Evolutionary conservation across 345 rosid genomes (phyloP), one percentile per base, ranked within the genome.

Genomic region (Noccaea bulbosa): DNA sequence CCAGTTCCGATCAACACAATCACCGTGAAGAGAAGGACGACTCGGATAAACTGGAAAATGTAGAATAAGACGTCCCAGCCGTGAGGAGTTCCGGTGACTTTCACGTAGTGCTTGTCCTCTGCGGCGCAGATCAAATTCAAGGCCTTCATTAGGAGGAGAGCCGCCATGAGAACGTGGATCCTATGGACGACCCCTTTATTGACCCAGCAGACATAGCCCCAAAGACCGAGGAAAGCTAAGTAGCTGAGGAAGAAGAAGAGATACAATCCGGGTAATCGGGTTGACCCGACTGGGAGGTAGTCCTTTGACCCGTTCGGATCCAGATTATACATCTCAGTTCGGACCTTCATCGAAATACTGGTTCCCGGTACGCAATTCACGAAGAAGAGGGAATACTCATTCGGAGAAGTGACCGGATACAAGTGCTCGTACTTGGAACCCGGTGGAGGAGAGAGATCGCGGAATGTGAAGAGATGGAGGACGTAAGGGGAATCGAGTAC

Each of bases 1-100:
- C 98, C 99, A 22, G 98, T 94, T 4, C 98, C 99, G 17, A 94
- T 86, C 89, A 89, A 85, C 40, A 94, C 90, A 17, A 94, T 94
- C 59, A 94, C 98, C 5, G 98, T 94, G 64, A 94, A 94, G 16
- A 94, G 83, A 77, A 94, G 78, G 34, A 94, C 95, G 6, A 85
- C 95, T 0, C 98, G 88, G 32, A 94, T 83, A 67, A 87, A 91
- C 81, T 89, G 98, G 76, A 94, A 94, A 50, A 91, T 84, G 76
- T 94, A 94, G 71, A 89, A 91, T 61, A 91, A 64, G 8, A 91
- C 83, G 58, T 94, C 99, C 99, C 99, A 91, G 2, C 98, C 98
- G 32, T 91, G 99, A 38, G 99, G 95, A 5, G 96, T 93, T 2
- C 98, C 98, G 0, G 95, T 87, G 60, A 79, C 88, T 73, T 93